Conservation (phyloP, 768 basidiomycete genomes). For the Lactifluus piperatus region DNA sequence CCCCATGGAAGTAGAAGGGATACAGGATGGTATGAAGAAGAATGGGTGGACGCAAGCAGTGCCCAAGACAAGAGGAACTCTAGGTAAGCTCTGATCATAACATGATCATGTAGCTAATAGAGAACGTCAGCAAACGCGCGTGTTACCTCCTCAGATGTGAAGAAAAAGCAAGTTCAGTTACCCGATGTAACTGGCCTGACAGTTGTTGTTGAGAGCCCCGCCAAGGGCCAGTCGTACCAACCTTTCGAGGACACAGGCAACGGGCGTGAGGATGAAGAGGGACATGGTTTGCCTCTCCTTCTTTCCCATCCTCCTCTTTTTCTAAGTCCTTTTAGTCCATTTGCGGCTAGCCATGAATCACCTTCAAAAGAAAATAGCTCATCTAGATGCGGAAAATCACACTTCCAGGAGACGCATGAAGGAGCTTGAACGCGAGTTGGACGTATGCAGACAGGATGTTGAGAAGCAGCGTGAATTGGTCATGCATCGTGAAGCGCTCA, state of each 20-base stretch:
- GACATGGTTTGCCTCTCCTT: slow-evolving; percentile 43
- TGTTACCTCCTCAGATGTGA: slow-evolving; percentile 22
- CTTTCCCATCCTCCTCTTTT: neutral
- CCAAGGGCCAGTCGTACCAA: slow-evolving; percentile 43
- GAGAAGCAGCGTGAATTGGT: slow-evolving; percentile 58
- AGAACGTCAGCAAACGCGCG: neutral
- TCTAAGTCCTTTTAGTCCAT: slow-evolving; percentile 36
- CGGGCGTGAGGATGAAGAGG: slow-evolving; percentile 41
- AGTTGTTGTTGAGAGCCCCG: slow-evolving; percentile 66
- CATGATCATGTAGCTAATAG: neutral
- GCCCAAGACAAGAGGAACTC: neutral
- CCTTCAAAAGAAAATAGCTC: slow-evolving; percentile 59
- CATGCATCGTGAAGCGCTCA: slow-evolving; percentile 45
- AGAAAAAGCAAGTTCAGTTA: slow-evolving; percentile 35
- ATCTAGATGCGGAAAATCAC: slow-evolving; percentile 75
- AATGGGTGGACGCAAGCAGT: neutral
- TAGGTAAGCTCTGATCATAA: neutral
- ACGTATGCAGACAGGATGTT: slow-evolving; percentile 74
- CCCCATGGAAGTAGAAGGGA: slow-evolving; percentile 6
- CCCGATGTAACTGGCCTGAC: slow-evolving; percentile 84
- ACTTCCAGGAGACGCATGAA: slow-evolving; percentile 75
- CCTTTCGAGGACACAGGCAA: slow-evolving; percentile 34
- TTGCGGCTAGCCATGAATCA: slow-evolving; percentile 50
- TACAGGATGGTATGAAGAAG: neutral
- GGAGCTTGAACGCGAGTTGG: slow-evolving; percentile 82